Evolutionary conservation across 768 basidiomycete species (phyloP), one percentile per base, ranked within the genome.

Genomic region (Crassisporium funariophilum): DNA sequence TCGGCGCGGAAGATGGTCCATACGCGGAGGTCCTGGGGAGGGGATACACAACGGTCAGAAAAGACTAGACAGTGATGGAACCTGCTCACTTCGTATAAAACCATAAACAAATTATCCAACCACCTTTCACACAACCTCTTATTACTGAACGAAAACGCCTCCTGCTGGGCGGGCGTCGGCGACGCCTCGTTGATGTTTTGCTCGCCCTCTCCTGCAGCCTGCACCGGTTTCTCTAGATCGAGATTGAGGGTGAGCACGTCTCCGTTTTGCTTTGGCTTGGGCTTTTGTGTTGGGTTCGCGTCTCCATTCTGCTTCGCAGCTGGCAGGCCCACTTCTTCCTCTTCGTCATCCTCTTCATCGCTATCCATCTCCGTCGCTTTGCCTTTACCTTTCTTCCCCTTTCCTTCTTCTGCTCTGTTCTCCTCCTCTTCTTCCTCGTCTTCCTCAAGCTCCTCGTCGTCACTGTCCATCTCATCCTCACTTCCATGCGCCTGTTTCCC

Each of bases 1-100:
- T 98, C 97, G 2, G 97, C 95, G 17, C 97, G 82, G 82, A 95
- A 99, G 59, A 99, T 98, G 1, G 97, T 99, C 88, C 95, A 98
- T 4, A 99, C 90, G 12, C 97, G 84, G 29, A 99, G 75, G 64
- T 99, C 97, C 91, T 95, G 52, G 10, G 11, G 4, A 24, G 9
- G 11, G 21, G 20, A 25, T 53, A 11, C 47, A 46, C 31, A 49
- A 37, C 45, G 52, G n/a, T 38, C 12, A 15, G 38, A 31, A 8
- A 38, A 23, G 4, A 41, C 17, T 17, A 6, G 17, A 20, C 25
- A n/a, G 12, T 4, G 35, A 25, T 15, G 25, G 22, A 27, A 12
- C 4, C 1, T 11, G 65, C 77, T 27, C 40, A 90, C 94, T 81
- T 98, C 95, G 62, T 98, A 98, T 4, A 99, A 72, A 3, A 98